A percentile compares a stretch with the other conserved stretches of the same genome.
Evolutionary conservation across 2,329 filamentous ascomycete genomes (phyloP).

Genomic region (Colletotrichum sp.): DNA sequence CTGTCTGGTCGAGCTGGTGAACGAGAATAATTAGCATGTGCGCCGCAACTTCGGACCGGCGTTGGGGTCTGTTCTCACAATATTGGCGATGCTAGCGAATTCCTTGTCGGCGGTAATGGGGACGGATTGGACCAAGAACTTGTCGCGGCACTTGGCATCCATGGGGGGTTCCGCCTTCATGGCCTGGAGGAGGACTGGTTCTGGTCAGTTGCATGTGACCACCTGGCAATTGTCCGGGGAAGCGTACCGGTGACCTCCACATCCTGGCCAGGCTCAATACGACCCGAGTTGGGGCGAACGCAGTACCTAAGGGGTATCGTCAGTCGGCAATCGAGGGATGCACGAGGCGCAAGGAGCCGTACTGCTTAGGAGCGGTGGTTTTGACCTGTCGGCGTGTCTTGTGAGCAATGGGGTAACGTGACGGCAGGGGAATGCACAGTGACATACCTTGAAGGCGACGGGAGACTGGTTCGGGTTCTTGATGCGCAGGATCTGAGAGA

Average conservation of each 20-base stretch:
- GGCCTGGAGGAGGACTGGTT: conserved; percentile 86
- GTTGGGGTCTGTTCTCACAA: conserved; percentile 27
- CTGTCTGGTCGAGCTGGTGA: conserved; percentile 75
- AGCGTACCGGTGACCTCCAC: conserved; percentile 89
- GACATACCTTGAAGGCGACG: conserved; percentile 72
- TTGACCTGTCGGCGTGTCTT: conserved; percentile 72
- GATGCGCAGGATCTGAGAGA: conserved; percentile 68
- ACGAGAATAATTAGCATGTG: conserved; percentile 9
- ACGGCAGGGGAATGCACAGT: neutral
- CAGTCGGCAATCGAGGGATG: conserved; percentile 25
- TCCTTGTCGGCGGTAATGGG: conserved; percentile 84
- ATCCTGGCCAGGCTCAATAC: conserved; percentile 87
- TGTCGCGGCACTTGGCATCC: conserved; percentile 93
- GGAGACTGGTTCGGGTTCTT: conserved; percentile 67
- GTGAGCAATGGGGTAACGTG: conserved; percentile 11
- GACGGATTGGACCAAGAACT: conserved; percentile 95
- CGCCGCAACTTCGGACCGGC: neutral
- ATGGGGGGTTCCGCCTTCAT: conserved; percentile 93
- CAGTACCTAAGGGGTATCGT: conserved; percentile 74
- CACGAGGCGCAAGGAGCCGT: conserved; percentile 45
- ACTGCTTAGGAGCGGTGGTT: conserved; percentile 99
- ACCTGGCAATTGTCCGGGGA: conserved; percentile 7
- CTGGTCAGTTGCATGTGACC: conserved; percentile 27
- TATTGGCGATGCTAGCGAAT: conserved; percentile 71
- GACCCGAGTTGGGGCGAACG: conserved; percentile 94